phyloP scores from a whole-genome alignment of 176 grass and related monocot genomes.

The Raddia guianensis region DNA sequence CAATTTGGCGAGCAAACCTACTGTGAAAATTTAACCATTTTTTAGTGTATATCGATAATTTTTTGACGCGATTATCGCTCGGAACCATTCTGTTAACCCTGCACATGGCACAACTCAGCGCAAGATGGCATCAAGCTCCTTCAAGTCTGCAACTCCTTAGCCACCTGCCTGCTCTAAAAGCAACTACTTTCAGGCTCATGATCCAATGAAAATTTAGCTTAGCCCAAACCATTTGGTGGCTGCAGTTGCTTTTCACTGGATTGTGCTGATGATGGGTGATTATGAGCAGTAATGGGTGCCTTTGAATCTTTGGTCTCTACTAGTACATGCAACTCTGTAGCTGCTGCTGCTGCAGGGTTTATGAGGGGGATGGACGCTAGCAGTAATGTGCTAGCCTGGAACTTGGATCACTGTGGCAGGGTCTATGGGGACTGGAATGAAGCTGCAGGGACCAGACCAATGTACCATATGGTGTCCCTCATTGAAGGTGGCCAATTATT shows the following conservation, averaged over 20 bases:
- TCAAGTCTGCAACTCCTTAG: not conserved
- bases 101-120: constrained; percentile 35
- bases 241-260: not conserved
- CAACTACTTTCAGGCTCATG: constrained; percentile 11
- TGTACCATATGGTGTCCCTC: not conserved
- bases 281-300: not conserved
- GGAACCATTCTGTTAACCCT: too few species aligned
- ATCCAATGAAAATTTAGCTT: constrained; percentile 16
- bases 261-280: constrained; percentile 6
- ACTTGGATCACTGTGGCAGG: constrained; percentile 24
- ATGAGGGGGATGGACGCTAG: constrained; percentile 30
- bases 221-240: not conserved
- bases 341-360: not conserved
- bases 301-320: not conserved
- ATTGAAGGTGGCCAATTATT: constrained; percentile 18
- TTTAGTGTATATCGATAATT: too few species aligned
- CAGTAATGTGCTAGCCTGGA: constrained; percentile 49
- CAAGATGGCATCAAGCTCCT: not conserved
- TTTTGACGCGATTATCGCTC: too few species aligned
- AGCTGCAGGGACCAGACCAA: not conserved
- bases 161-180: not conserved
- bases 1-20: too few species aligned
- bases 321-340: not conserved
- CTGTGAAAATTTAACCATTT: too few species aligned
- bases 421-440: not conserved